A percentile compares a stretch with the other conserved stretches of the same genome.
Conservation (phyloP, 345 rosid species). For the Gossypium stocksii region DNA sequence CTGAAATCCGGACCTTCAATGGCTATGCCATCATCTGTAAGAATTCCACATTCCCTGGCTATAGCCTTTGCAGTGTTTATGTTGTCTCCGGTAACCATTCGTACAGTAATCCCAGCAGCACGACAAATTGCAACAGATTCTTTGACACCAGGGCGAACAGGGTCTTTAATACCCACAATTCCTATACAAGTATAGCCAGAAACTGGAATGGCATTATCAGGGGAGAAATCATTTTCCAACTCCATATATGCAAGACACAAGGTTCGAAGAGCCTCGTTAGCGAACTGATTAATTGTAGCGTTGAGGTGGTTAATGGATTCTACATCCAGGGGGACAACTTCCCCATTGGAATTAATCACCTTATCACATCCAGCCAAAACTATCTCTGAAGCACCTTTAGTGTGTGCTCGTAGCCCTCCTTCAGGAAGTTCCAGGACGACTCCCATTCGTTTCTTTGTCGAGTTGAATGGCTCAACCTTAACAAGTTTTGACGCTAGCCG, state of each 20-base stretch:
- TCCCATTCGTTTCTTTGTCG: slow-evolving; percentile 91
- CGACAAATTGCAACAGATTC: slow-evolving; percentile 85
- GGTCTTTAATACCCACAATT: slow-evolving; percentile 91
- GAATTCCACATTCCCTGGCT: slow-evolving; percentile 91
- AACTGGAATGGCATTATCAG: slow-evolving; percentile 50
- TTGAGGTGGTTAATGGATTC: slow-evolving; percentile 50
- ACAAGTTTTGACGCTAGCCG: slow-evolving; percentile 48
- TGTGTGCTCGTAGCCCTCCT: slow-evolving; percentile 66
- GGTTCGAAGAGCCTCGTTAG: slow-evolving; percentile 85
- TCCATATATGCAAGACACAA: slow-evolving; percentile 75
- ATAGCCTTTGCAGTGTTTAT: slow-evolving; percentile 91
- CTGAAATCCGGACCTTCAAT: slow-evolving; percentile 88
- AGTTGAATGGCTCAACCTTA: slow-evolving; percentile 90
- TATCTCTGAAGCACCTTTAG: slow-evolving; percentile 92
- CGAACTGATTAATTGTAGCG: slow-evolving; percentile 69
- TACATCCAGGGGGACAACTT: slow-evolving; percentile 68
- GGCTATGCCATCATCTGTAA: slow-evolving; percentile 79
- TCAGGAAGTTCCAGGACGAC: slow-evolving; percentile 66
- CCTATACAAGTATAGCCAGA: slow-evolving; percentile 74
- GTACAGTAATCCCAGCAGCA: slow-evolving; percentile 81
- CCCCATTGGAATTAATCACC: slow-evolving; percentile 61
- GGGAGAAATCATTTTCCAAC: slow-evolving; percentile 48
- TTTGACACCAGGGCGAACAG: slow-evolving; percentile 91
- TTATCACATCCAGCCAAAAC: slow-evolving; percentile 79
- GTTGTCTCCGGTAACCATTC: slow-evolving; percentile 96